Base-by-base conservation (phyloP, 2,329 filamentous ascomycete species). In the Paradendryphiella salina region DNA sequence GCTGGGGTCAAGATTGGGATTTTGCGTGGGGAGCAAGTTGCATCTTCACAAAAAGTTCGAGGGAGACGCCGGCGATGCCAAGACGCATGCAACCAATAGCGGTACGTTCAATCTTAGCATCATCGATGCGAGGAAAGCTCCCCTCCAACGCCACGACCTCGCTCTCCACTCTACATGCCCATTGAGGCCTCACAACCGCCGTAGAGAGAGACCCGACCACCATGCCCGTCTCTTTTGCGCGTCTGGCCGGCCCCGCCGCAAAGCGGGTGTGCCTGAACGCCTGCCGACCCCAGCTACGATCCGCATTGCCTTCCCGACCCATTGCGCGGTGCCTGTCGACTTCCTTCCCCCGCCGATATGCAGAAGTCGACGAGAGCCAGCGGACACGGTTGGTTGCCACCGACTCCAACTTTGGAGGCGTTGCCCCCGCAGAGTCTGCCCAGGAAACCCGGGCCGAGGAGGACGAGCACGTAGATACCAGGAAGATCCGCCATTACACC, bases 401-500 rank as follows among this genome's bases (percentile, higher is more conserved):
- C 59, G 85, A 88, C 67, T 77, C 83, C 53, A 79, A 84, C 73
- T 90, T 90, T 68, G 74, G 75, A 45, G 70, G 77, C 52, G 71
- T 76, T 41, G 68, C 75, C 59, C 65, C 76, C 28, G 66, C 75
- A 46, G 77, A 79, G 64, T 64, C 79, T 34, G 61, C 76, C 61
- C 69, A 74, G 64, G 65, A 75, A 46, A 77, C 79, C 59, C 64
- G 71, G 44, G 67, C 75, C 49, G 73, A 75, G 55, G 72, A 76
- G 59, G 76, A 81, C 64, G 75, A 66, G 38, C 45, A 42, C 38
- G 76, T 80, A 44, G 80, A 82, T 63, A 76, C 79, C 76, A 87
- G 93, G 76, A 97, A 96, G 83, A 88, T 99, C 74, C 86, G 94
- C 63, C 94, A 99, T 79, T 99, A 99, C 80, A 99, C 94, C 5